These are phyloP conservation scores for Chlamydomonas schloesseri DNA, from an alignment of 139 green algal species.

Conservation along the genomic window DNA sequence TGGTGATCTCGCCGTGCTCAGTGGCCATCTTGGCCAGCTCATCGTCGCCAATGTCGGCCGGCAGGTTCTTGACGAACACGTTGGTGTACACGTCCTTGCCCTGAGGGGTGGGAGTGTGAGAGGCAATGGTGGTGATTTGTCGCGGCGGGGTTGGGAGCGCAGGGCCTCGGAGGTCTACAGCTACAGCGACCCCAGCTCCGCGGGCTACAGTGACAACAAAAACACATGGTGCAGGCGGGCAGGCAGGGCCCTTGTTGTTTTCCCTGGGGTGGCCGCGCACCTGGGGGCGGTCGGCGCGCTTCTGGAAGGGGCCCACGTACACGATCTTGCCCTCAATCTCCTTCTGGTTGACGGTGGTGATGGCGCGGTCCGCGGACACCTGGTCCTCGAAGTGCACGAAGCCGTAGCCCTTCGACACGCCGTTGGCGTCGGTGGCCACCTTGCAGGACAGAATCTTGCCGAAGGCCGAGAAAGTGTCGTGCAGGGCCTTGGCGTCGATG, in stretches of 20 bases:
- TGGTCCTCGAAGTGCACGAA: constrained; percentile 96
- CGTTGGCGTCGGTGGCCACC: constrained; percentile 70
- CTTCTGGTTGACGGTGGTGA: constrained; percentile 85
- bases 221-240: no score
- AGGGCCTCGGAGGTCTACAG: no score
- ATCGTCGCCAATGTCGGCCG: constrained; percentile 72
- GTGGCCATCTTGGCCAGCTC: constrained; percentile 77
- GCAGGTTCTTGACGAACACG: constrained; percentile 95
- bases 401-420: constrained; percentile 90
- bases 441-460: constrained; percentile 91
- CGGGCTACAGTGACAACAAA: no score
- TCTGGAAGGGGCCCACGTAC: constrained; percentile 88
- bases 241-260: no score
- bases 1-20: constrained; percentile 82
- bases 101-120: background rate
- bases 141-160: no score
- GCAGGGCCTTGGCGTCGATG: constrained; percentile 94
- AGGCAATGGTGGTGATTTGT: no score
- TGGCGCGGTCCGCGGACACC: constrained; percentile 82
- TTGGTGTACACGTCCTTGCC: constrained; percentile 84
- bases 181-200: no score
- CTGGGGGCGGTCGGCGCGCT: constrained; percentile 75
- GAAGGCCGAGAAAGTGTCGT: constrained; percentile 95
- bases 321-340: constrained; percentile 81
- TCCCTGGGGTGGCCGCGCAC: constrained; percentile 6